Base-by-base conservation (phyloP, 2,329 filamentous ascomycete genomes). In the Uncinocarpus reesii region DNA sequence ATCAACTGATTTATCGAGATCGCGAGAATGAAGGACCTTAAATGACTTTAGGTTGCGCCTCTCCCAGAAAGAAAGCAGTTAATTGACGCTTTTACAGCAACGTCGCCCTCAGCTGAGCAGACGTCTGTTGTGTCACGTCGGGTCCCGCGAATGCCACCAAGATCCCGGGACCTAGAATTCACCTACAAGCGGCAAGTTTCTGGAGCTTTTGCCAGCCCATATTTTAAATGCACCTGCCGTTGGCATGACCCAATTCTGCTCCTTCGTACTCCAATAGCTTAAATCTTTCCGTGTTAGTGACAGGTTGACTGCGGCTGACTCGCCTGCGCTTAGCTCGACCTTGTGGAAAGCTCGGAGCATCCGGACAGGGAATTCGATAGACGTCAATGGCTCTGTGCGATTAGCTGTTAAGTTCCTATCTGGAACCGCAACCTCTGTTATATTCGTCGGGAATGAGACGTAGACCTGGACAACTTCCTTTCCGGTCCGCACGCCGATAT, bases 401-500 rank as follows among this genome's bases (percentile, higher is more conserved):
- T 36, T 35, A 8, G n/a, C n/a, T 23, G 23, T 46, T 10, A 29
- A 38, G 24, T 36, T 42, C 31, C 23, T 20, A 10, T 34, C 40
- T 11, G 43, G 49, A 80, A 35, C 54, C 31, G 47, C 43, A 38
- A 48, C 52, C 32, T 56, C 59, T 46, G 53, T 69, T 65, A 70
- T 61, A 72, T 64, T 4, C 57, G 54, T n/a, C 80, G 53, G 53
- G 15, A 55, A 55, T n/a, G 53, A 55, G 23, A 79, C 60, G 57
- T 80, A 80, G 1, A 81, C 63, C 61, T 81, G 77, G 2, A 73
- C 64, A 0, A 80, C 72, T 7, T 72, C 67, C 1, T 70, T 69
- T 21, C 75, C 77, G 18, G 62, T 57, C 1, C 67, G 55, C 3
- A 56, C 50, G 15, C 78, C 77, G 0, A 71, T 74, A 64, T 81